Evolutionary conservation across 2,329 filamentous ascomycete species (phyloP).

Genomic region (Pseudopithomyces maydicus): DNA sequence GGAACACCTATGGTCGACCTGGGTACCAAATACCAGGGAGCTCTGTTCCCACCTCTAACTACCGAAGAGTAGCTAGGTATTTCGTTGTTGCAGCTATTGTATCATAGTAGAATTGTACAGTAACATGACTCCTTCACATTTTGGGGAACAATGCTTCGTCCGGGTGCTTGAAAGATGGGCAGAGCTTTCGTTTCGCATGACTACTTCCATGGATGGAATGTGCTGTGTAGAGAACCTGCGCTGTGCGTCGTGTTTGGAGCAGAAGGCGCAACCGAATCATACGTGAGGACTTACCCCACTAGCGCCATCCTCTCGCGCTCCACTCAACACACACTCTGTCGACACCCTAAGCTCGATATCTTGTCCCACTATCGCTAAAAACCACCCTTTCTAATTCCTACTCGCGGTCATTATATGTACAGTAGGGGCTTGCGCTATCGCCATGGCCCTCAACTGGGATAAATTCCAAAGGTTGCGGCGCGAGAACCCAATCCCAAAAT

Average conservation of each 20-base stretch:
- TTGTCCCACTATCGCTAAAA: slow-evolving; percentile 1
- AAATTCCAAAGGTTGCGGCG: slow-evolving; percentile 37
- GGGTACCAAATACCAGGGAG: slow-evolving; percentile 50
- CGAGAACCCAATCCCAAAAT: slow-evolving; percentile 41
- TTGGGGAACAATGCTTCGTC: background rate
- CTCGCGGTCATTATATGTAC: background rate
- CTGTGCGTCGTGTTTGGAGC: background rate
- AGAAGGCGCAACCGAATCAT: slow-evolving; percentile 12
- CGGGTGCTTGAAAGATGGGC: background rate
- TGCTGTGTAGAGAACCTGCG: no score
- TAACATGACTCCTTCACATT: background rate
- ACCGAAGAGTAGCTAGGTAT: slow-evolving; percentile 23
- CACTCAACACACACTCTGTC: slow-evolving; percentile 3
- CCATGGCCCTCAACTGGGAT: slow-evolving; percentile 44
- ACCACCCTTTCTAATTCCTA: background rate
- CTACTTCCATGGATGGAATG: no score
- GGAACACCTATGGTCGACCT: slow-evolving; percentile 57
- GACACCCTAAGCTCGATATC: background rate
- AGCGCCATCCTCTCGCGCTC: background rate
- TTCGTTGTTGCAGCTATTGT: background rate
- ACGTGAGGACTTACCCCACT: slow-evolving; percentile 8
- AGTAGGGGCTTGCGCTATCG: background rate
- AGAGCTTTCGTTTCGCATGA: no score
- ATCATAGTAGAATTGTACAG: background rate
- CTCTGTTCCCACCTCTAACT: slow-evolving; percentile 57